phyloP scores from a whole-genome alignment of 768 basidiomycete species.

The Rhizopogon salebrosus region DNA sequence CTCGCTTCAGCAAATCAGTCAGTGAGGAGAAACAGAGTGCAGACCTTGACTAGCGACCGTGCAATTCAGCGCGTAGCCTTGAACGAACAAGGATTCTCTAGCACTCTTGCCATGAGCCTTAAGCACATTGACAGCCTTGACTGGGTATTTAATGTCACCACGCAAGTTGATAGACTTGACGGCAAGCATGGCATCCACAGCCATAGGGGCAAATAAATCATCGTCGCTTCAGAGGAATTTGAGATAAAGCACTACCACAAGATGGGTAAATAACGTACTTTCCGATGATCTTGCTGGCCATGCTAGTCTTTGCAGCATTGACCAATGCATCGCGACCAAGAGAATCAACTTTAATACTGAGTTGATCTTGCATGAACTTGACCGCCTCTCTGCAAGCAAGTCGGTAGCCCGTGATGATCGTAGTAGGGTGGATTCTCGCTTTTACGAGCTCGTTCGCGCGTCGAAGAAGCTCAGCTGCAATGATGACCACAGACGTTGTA shows the following conservation, averaged over 20 bases:
- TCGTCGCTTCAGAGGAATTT: slow-evolving; percentile 63
- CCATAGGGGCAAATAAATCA: slow-evolving; percentile 96
- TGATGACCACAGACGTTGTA: slow-evolving; percentile 96
- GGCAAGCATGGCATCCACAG: slow-evolving; percentile 97
- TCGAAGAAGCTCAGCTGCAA: slow-evolving; percentile 94
- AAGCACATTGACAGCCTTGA: slow-evolving; percentile 97
- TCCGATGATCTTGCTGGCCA: slow-evolving; percentile 98
- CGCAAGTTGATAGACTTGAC: slow-evolving; percentile 91
- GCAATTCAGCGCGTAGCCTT: slow-evolving; percentile 97
- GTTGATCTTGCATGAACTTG: slow-evolving; percentile 95
- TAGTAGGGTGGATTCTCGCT: slow-evolving; percentile 97
- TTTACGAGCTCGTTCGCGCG: slow-evolving; percentile 98
- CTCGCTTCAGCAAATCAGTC: slow-evolving; percentile 4
- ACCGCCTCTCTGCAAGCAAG: slow-evolving; percentile 97
- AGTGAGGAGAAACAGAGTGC: slow-evolving; percentile 13
- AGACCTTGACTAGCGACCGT: slow-evolving; percentile 97
- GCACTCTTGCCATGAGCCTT: slow-evolving; percentile 98
- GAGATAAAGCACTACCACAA: background rate
- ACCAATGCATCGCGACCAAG: slow-evolving; percentile 90
- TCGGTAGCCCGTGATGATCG: slow-evolving; percentile 97
- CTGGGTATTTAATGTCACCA: slow-evolving; percentile 97
- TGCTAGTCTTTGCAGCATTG: slow-evolving; percentile 96
- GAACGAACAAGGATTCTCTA: slow-evolving; percentile 89
- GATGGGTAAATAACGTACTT: slow-evolving; percentile 56
- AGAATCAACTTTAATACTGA: slow-evolving; percentile 89